These are phyloP conservation scores for Coelastrella sp. DNA, from an alignment of 139 green algal genomes.

Conservation along the genomic window DNA sequence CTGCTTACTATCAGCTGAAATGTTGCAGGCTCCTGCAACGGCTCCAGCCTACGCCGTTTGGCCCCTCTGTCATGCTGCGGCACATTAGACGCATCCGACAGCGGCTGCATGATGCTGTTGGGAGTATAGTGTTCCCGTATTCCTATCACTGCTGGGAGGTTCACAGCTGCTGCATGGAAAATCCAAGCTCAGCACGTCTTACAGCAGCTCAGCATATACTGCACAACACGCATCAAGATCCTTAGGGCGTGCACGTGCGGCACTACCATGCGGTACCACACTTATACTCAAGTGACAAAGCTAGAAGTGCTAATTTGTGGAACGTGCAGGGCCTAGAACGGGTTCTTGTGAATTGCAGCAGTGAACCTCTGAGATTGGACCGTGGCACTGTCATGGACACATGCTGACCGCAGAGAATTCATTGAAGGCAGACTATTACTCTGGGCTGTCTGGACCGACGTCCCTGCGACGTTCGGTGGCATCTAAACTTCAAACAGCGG, in stretches of 20 bases:
- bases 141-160: background rate
- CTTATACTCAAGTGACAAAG: too few relatives aligned
- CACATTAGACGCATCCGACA: background rate
- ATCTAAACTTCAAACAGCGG: too few relatives aligned
- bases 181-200: background rate
- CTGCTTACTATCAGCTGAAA: slow-evolving; percentile 18
- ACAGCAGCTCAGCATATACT: background rate
- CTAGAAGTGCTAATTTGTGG: too few relatives aligned
- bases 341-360: too few relatives aligned
- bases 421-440: too few relatives aligned
- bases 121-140: background rate
- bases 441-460: too few relatives aligned
- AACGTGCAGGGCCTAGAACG: too few relatives aligned
- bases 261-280: background rate
- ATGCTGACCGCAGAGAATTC: too few relatives aligned
- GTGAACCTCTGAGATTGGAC: too few relatives aligned
- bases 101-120: background rate
- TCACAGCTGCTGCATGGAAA: background rate
- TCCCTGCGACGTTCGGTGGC: too few relatives aligned
- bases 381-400: too few relatives aligned
- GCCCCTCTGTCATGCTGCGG: background rate
- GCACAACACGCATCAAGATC: background rate
- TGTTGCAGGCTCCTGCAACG: slow-evolving; percentile 25
- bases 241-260: background rate
- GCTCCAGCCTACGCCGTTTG: slow-evolving; percentile 15